A percentile compares a stretch with the other conserved stretches of the same genome.
Evolutionary conservation across 495 filamentous ascomycete species (phyloP).

Genomic region (Letharia columbiana): DNA sequence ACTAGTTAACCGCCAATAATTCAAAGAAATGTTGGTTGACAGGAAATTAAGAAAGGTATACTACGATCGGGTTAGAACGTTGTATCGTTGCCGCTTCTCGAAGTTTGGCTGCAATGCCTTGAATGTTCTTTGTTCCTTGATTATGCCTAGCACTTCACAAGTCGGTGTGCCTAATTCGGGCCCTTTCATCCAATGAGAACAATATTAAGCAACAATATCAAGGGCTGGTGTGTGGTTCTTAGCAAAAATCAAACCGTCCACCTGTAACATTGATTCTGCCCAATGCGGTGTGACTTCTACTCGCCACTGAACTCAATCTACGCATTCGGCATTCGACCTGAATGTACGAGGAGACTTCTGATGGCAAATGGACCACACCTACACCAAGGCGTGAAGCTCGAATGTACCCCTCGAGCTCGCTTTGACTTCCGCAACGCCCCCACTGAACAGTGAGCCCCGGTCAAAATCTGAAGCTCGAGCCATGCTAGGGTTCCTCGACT

Average conservation of each 20-base stretch:
- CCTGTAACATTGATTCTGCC: not conserved
- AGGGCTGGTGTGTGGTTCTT: not conserved
- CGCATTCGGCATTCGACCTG: no score
- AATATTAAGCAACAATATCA: not conserved
- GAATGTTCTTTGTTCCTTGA: not conserved
- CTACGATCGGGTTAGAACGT: not conserved
- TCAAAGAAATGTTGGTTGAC: not conserved
- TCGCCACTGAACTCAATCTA: not conserved
- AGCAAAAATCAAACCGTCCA: not conserved
- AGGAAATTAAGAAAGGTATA: not conserved
- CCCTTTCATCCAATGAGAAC: not conserved
- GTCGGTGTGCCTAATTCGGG: not conserved
- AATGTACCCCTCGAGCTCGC: not conserved
- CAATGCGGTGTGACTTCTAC: not conserved
- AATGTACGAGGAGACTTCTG: not conserved
- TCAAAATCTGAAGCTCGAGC: not conserved
- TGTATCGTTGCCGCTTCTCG: not conserved
- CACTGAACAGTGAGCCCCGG: not conserved
- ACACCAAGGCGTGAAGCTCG: not conserved
- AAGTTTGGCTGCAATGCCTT: not conserved
- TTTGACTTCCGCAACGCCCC: not conserved
- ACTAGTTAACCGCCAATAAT: not conserved
- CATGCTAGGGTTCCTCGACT: not conserved
- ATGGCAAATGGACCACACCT: not conserved
- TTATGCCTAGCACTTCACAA: not conserved